These are phyloP conservation scores for Incumbomyces delicatus DNA, from an alignment of 2,329 filamentous ascomycete genomes.

Conservation along the genomic window DNA sequence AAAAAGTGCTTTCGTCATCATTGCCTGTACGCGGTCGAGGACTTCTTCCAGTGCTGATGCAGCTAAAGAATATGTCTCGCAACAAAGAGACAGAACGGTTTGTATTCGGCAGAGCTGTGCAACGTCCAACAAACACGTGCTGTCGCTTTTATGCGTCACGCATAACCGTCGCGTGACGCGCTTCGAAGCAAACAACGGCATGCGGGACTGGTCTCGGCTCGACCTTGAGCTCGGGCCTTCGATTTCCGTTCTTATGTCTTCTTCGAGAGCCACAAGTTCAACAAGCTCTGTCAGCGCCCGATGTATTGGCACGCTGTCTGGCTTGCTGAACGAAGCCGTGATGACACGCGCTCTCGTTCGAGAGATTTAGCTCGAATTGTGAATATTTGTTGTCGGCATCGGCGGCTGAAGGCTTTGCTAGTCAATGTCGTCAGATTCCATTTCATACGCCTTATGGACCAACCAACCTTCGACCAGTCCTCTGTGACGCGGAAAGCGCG, in stretches of 20 bases:
- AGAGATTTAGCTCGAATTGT: not conserved
- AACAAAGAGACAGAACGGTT: too few species aligned
- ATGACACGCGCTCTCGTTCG: not conserved
- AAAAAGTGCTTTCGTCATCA: slow-evolving; percentile 7
- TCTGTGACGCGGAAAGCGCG: too few species aligned
- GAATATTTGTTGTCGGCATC: not conserved
- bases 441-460: too few species aligned
- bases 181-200: not conserved
- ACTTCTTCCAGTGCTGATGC: not conserved
- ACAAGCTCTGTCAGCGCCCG: not conserved
- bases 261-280: not conserved
- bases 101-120: not conserved
- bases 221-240: slow-evolving; percentile 3
- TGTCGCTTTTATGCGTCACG: not conserved
- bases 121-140: not conserved
- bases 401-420: not conserved
- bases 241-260: slow-evolving; percentile 9
- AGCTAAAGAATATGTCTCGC: too few species aligned
- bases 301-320: not conserved
- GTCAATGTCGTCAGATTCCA: too few species aligned
- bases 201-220: slow-evolving; percentile 1
- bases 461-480: too few species aligned
- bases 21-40: not conserved
- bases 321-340: not conserved
- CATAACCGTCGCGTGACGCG: too few species aligned